These are phyloP conservation scores for Curvularia hawaiiensis DNA, from an alignment of 2,329 filamentous ascomycete genomes.

Conservation along the genomic window DNA sequence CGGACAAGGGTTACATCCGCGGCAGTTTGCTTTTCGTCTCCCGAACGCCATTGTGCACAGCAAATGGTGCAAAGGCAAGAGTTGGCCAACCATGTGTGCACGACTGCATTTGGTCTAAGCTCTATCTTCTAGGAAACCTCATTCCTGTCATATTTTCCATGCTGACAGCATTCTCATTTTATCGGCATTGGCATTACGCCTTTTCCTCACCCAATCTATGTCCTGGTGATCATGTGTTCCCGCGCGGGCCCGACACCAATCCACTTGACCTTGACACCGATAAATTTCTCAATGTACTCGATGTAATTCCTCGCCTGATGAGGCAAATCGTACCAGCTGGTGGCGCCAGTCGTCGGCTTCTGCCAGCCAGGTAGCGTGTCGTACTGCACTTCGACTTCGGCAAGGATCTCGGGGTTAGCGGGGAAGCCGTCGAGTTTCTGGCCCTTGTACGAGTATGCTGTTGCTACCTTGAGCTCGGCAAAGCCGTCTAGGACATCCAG, in stretches of 20 bases:
- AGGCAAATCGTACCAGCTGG: conserved; percentile 67
- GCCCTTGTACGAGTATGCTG: conserved; percentile 68
- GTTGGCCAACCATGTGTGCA: neutral
- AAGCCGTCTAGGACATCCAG: conserved; percentile 77
- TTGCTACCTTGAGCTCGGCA: conserved; percentile 73
- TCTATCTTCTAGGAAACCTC: conserved; percentile 11
- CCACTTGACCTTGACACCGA: conserved; percentile 67
- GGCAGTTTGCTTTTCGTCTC: neutral
- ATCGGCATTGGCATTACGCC: neutral
- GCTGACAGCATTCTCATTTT: neutral
- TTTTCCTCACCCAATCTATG: conserved; percentile 17
- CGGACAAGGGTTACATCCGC: neutral
- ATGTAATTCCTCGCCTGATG: conserved; percentile 69
- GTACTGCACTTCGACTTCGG: conserved; percentile 68
- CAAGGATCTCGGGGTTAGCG: conserved; percentile 64
- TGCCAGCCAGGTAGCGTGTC: conserved; percentile 74
- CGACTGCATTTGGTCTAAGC: conserved; percentile 9
- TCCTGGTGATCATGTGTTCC: conserved; percentile 67
- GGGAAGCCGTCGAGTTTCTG: conserved; percentile 67
- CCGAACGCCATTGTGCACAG: neutral
- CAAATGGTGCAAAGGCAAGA: neutral
- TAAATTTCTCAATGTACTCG: conserved; percentile 68
- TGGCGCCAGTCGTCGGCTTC: conserved; percentile 63
- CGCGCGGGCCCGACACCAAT: conserved; percentile 70
- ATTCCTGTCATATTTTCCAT: neutral